A percentile compares a stretch with the other conserved stretches of the same genome.
Conservation (phyloP, 2,329 filamentous ascomycete species). For the Pestalotiopsis sp. region DNA sequence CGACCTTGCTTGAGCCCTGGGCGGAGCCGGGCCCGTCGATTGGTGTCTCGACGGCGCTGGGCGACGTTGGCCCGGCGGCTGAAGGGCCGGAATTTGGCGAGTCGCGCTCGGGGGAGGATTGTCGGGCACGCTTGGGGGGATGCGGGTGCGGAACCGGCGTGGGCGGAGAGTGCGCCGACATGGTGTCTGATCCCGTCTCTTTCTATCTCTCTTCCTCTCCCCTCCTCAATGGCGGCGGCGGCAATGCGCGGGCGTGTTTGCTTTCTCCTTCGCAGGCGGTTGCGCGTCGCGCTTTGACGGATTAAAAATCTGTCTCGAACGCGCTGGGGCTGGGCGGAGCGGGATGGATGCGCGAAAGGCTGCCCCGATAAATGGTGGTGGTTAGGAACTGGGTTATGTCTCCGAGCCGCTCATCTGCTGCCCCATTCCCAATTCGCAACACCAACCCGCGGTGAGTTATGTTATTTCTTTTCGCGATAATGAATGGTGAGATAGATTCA, state of each 20-base stretch:
- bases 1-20: slow-evolving; percentile 41
- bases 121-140: slow-evolving; percentile 61
- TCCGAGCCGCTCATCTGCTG: not conserved
- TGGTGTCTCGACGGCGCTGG: slow-evolving; percentile 31
- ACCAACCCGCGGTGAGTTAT: not conserved
- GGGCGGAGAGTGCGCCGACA: slow-evolving; percentile 51
- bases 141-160: slow-evolving; percentile 49
- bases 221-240: not conserved
- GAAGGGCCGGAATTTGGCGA: slow-evolving; percentile 43
- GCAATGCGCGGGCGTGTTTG: not conserved
- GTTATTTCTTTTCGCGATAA: not conserved
- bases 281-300: not conserved
- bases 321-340: not conserved
- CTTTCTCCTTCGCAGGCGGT: not conserved
- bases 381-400: not conserved
- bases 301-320: not conserved
- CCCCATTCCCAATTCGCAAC: not conserved
- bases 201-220: not conserved
- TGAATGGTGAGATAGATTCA: not conserved
- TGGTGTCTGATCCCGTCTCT: slow-evolving; percentile 24
- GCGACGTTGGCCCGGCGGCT: slow-evolving; percentile 37
- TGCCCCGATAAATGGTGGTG: not conserved
- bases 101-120: slow-evolving; percentile 51
- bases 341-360: not conserved
- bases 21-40: slow-evolving; percentile 31